phyloP scores from a whole-genome alignment of 2,329 filamentous ascomycete species.

The Biscogniauxia mediterranea region DNA sequence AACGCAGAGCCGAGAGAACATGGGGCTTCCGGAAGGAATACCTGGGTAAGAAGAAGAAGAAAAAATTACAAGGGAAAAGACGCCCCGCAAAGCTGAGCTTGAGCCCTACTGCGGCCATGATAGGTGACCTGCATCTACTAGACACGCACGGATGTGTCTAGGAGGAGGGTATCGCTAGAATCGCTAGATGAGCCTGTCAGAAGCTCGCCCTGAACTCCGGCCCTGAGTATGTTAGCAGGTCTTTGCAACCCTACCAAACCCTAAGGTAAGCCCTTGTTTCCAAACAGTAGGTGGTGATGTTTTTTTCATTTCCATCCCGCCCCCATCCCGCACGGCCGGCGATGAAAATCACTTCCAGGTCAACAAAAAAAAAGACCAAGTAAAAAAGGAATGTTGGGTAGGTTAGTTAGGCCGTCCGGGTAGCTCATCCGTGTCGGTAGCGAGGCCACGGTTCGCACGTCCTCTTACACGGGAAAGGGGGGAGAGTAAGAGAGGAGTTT shows the following conservation, averaged over 20 bases:
- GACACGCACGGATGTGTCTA: not conserved
- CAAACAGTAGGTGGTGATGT: not conserved
- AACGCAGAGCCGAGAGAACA: not conserved
- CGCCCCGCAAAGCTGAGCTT: not conserved
- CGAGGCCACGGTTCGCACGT: not conserved
- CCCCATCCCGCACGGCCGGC: too few species aligned
- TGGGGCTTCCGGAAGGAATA: not conserved
- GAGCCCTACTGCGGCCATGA: conserved; percentile 2
- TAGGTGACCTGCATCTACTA: conserved; percentile 1
- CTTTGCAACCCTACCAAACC: conserved; percentile 3
- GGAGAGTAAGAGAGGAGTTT: not conserved
- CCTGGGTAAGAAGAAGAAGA: not conserved
- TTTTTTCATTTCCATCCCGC: too few species aligned
- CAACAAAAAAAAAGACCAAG: not conserved
- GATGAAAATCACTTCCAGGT: not conserved
- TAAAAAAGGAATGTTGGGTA: not conserved
- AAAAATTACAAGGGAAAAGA: not conserved
- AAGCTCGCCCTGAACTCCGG: not conserved
- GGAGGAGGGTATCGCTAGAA: not conserved
- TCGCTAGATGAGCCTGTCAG: conserved; percentile 4
- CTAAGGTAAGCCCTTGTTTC: conserved; percentile 2
- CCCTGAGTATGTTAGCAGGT: not conserved
- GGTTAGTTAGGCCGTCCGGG: not conserved
- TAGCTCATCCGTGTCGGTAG: not conserved
- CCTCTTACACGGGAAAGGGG: not conserved